phyloP scores from a whole-genome alignment of 345 rosid species.

The Euphorbia lathyris region DNA sequence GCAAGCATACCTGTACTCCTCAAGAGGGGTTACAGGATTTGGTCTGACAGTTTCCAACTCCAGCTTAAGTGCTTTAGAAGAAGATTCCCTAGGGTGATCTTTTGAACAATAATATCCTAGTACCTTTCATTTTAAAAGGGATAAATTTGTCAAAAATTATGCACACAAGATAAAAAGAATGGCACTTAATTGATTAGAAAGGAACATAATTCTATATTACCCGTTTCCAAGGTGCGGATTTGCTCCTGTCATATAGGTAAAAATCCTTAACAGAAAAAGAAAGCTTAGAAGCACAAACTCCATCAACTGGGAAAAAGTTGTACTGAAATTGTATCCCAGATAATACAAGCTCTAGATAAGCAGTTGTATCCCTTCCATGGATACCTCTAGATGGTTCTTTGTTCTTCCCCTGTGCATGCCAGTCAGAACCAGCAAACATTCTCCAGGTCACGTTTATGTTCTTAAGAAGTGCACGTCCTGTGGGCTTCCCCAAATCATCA shows the following conservation, averaged over 20 bases:
- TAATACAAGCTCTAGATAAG: conserved; percentile 64
- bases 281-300: conserved; percentile 56
- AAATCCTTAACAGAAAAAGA: conserved; percentile 68
- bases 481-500: conserved; percentile 41
- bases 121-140: conserved; percentile 45
- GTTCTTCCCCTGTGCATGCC: conserved; percentile 44
- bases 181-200: conserved; percentile 1
- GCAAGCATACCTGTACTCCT: conserved; percentile 77
- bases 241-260: conserved; percentile 68
- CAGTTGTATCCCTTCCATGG: conserved; percentile 53
- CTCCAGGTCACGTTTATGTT: conserved; percentile 73
- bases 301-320: conserved; percentile 59
- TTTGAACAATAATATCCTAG: conserved; percentile 71
- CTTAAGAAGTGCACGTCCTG: conserved; percentile 55
- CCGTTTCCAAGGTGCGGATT: conserved; percentile 76
- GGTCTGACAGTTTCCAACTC: conserved; percentile 89
- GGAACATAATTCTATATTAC: conserved; percentile 38
- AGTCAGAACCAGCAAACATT: conserved; percentile 79
- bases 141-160: conserved; percentile 13
- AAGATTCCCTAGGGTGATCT: conserved; percentile 83
- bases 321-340: conserved; percentile 60
- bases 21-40: conserved; percentile 79
- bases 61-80: conserved; percentile 75
- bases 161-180: conserved; percentile 3
- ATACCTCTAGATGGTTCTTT: conserved; percentile 21